Evolutionary conservation across 257 asterid species (phyloP), one percentile per base, ranked within the genome.

Genomic region (Gynochthodes officinalis): DNA sequence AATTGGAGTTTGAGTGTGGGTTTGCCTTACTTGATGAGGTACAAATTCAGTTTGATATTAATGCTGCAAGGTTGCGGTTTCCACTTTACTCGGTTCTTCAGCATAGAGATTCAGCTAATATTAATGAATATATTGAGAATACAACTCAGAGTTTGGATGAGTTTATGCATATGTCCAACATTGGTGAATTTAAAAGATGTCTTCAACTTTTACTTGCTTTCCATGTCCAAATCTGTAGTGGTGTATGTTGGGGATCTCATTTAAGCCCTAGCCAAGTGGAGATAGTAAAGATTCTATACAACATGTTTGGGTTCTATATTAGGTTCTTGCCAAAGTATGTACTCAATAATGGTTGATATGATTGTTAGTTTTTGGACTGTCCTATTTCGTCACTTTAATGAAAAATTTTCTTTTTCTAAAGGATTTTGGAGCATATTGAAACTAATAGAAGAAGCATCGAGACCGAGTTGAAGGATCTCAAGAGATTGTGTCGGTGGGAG

Each of bases 1-100:
- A 86, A 87, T 76, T 95, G 87, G 99, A 95, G 86, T 92, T 90
- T 65, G 95, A 87, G 75, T 86, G 97, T 66, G 90, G 95, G 95
- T 90, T 95, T 75, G 84, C 95, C 48, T 79, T 95, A 84, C 94
- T 95, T 70, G 88, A 89, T 79, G 99, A 92, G 81, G 90, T 90
- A 69, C 90, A 95, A 73, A 78, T 78, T 74, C 97, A 92, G 75
- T 86, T 90, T 69, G 96, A 89, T 70, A 84, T 67, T 49, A 87
- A 90, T 82, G 97, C 96, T 69, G 92, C 89, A 73, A 90, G 87
- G 95, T 86, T 94, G 42, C 92, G 98, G 99, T 92, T 92, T 75
- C 98, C 99, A 13, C 77, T 95, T 75, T 89, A 85, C 79, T 81
- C 96, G 10, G 87, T 94, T 62, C 90, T 94, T 71, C 91, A 59